Base-by-base conservation (phyloP, 495 filamentous ascomycete species). In the Chaetomium cochliodes region DNA sequence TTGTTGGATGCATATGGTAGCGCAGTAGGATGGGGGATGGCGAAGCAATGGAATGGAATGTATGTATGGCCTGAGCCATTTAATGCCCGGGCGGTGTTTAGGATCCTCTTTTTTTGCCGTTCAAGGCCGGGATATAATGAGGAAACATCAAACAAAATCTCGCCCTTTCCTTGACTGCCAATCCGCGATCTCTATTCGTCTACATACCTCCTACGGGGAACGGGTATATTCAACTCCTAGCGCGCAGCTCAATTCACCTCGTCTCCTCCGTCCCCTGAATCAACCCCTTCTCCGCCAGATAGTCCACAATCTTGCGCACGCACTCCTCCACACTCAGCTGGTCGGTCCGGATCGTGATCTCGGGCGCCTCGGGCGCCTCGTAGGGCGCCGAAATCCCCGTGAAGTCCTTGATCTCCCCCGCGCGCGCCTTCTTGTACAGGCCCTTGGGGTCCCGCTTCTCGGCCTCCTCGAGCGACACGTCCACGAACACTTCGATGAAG, bases 361-460 rank as follows among this genome's bases (percentile, higher is more conserved):
- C 94, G 11, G 94, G 86, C 63, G 85, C 83, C 75, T 87, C 86
- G 23, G 94, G 96, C 53, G 85, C 89, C 85, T 98, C 94, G 77
- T 98, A 98, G 5, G 94, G 94, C 33, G 92, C 92, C 57, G 84
- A 88, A 65, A 98, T 91, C 12, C 94, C 96, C 15, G 94, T 98
- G 73, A 98, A 98, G 68, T 98, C 92, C 81, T 93, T 93, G 73
- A 98, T 97, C 73, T 93, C 85, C 16, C 94, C 94, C 56, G 87
- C 88, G 20, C 93, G 82, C 7, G 94, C 94, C 86, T 96, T 96
- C 86, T 96, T 96, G 74, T 98, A 98, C 62, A 98, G 76, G 11
- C 93, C 96, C 85, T 98, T 98, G 26, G 94, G 94, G 74, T 98
- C 94, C 64, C 94, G 83, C 81, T 89, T 77, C 84, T 98, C 96